Base-by-base conservation (phyloP, 1,284 basidiomycete genomes). In the Cryptococcus maquisensis region DNA sequence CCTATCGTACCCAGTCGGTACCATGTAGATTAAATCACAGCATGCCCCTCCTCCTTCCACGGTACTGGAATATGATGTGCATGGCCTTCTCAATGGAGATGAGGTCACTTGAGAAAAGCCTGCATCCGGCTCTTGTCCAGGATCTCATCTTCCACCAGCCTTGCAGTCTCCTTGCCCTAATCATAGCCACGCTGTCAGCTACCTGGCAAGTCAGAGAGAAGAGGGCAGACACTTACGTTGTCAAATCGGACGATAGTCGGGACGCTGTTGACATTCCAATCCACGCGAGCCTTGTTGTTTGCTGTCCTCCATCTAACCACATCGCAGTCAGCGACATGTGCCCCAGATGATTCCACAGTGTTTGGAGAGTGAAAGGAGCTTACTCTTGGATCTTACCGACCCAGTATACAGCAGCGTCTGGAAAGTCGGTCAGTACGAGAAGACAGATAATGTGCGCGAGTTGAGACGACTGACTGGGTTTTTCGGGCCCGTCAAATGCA, bases 241-340 rank as follows among this genome's bases (percentile, higher is more conserved):
- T 80, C 73, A n/a, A 85, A 54, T 62, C 81, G 81, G 53, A 91
- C 77, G 56, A 92, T 83, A 10, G 89, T 90, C 15, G 90, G 90
- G 21, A 92, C 79, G 32, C 76, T 77, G 28, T 73, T 69, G 48
- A 92, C 72, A 9, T 82, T 81, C 84, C 86, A 90, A 26, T 80
- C 80, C 44, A 78, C 78, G 55, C 88, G 83, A 65, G 84, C 87
- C 3, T 79, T 65, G 64, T 88, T 88, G 20, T 80, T 75, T 7
- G 63, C 56, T 12, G 52, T 58, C 35, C 60, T 51, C 68, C 68
- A 70, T 42, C 66, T 69, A 44, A n/a, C 24, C 18, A 32, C 24
- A 28, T 18, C n/a, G 16, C 23, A 44, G 20, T 32, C 46, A n/a
- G 43, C n/a, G n/a, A n/a, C n/a, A n/a, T n/a, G n/a, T n/a, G n/a